Conservation (phyloP, 495 filamentous ascomycete genomes). For the Penicillium canescens region DNA sequence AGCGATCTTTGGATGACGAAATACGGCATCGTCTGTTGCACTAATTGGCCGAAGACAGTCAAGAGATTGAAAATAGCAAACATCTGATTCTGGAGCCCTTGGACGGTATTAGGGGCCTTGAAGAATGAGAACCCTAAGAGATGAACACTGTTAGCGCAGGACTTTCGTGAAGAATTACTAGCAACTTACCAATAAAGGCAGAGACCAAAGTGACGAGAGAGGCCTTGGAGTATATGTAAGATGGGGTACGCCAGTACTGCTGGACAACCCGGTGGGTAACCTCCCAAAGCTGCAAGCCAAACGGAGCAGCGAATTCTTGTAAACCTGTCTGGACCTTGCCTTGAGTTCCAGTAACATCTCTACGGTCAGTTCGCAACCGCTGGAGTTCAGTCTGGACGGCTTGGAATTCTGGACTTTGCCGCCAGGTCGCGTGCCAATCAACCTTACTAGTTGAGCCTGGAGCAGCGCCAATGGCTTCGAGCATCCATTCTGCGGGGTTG, state of each 20-base stretch:
- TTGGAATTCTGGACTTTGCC: constrained; percentile 59
- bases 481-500: constrained; percentile 82
- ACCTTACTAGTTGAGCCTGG: no score
- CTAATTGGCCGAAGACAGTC: constrained; percentile 64
- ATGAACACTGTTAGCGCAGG: neutral
- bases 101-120: constrained; percentile 58
- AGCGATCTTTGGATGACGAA: constrained; percentile 55
- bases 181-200: neutral
- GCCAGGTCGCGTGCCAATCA: constrained; percentile 73
- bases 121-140: constrained; percentile 55
- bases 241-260: constrained; percentile 50
- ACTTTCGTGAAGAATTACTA: neutral
- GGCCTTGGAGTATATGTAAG: neutral
- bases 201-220: no score
- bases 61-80: constrained; percentile 74
- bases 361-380: constrained; percentile 45
- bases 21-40: constrained; percentile 57
- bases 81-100: constrained; percentile 76
- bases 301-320: constrained; percentile 37
- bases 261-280: constrained; percentile 34
- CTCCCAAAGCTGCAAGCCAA: constrained; percentile 34
- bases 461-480: constrained; percentile 62
- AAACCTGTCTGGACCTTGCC: neutral
- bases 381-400: constrained; percentile 61
- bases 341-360: constrained; percentile 5